Evolutionary conservation across 2,329 filamentous ascomycete genomes (phyloP).

Genomic region (Colletotrichum simmondsii): DNA sequence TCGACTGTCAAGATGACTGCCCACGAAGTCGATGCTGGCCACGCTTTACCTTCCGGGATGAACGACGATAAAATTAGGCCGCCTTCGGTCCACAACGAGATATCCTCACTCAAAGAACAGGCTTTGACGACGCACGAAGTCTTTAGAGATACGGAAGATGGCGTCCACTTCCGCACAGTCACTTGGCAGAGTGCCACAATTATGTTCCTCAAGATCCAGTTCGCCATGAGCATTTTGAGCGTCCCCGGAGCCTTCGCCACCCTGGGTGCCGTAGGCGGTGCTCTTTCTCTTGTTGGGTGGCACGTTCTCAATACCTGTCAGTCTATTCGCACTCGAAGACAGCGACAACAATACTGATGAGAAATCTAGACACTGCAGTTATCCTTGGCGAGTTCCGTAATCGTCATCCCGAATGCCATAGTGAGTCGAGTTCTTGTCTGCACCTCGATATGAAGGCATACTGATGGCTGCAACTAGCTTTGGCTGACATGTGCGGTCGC

Average conservation of each 20-base stretch:
- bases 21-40: background rate
- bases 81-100: background rate
- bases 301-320: background rate
- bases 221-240: conserved; percentile 41
- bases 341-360: background rate
- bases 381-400: background rate
- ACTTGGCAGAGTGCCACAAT: conserved; percentile 53
- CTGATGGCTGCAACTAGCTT: conserved; percentile 14
- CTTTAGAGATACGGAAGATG: conserved; percentile 39
- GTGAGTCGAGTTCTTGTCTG: background rate
- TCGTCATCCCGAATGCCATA: background rate
- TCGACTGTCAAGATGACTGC: background rate
- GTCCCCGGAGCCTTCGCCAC: conserved; percentile 35
- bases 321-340: background rate
- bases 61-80: background rate
- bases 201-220: conserved; percentile 50
- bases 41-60: background rate
- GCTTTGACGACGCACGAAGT: conserved; percentile 35
- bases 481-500: conserved; percentile 44
- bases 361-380: background rate
- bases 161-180: conserved; percentile 43
- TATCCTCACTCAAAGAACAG: background rate
- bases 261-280: conserved; percentile 46
- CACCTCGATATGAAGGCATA: background rate
- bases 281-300: conserved; percentile 44